A percentile compares a stretch with the other conserved stretches of the same genome.
Conservation (phyloP, 306 rosid genomes). For the Canavalia gladiata region DNA sequence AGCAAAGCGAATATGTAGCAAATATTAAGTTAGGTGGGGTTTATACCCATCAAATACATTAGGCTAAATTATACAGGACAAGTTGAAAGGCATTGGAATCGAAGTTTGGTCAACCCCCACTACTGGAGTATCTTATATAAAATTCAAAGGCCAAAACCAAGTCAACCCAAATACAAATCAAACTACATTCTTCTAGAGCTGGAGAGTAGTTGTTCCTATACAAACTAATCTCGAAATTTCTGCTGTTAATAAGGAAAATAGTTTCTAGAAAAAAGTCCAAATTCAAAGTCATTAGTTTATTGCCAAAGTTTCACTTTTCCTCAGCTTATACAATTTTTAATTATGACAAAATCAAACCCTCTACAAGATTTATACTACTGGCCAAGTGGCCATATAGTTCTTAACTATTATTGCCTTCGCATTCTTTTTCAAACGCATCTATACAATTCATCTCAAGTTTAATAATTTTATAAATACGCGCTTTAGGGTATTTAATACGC, state of each 20-base stretch:
- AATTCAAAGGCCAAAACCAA: background rate
- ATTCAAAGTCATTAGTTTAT: background rate
- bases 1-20: constrained; percentile 41
- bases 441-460: no score
- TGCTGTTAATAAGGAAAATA: background rate
- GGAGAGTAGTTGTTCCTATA: background rate
- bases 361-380: no score
- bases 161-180: background rate
- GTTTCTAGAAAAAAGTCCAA: background rate
- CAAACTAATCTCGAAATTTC: background rate
- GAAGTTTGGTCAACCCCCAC: constrained; percentile 14
- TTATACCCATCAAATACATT: background rate
- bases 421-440: no score
- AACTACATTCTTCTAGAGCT: background rate
- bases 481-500: no score
- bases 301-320: no score
- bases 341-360: no score
- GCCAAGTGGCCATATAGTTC: no score
- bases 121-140: background rate
- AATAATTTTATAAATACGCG: no score
- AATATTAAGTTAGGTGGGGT: constrained; percentile 44
- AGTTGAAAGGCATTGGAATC: background rate
- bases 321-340: no score
- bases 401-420: no score
- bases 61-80: background rate